These are phyloP conservation scores for Paramecium caudatum DNA, from an alignment of 73 alveolate species.

Conservation along the genomic window DNA sequence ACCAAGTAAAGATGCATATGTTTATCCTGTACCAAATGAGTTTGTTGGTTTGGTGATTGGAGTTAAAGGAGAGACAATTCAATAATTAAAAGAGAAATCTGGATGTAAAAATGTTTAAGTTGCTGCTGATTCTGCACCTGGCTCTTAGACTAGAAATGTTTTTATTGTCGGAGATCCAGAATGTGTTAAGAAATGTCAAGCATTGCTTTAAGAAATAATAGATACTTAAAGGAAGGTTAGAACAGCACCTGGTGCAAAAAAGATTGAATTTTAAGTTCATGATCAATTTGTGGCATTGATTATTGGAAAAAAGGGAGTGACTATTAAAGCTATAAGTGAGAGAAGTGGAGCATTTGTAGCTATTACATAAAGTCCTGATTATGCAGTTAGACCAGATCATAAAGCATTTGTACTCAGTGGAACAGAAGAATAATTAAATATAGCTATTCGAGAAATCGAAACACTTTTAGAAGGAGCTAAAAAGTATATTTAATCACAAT, in stretches of 20 bases:
- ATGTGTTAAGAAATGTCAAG: conserved; percentile 87
- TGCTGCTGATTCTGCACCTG: conserved; percentile 93
- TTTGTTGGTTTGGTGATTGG: conserved; percentile 96
- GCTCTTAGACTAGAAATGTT: conserved; percentile 92
- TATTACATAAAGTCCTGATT: conserved; percentile 77
- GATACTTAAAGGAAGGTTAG: conserved; percentile 89
- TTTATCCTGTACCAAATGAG: conserved; percentile 94
- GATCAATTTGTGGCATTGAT: conserved; percentile 86
- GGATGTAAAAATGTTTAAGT: conserved; percentile 95
- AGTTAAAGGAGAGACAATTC: conserved; percentile 96
- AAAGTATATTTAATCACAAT: background rate
- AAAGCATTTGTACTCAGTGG: conserved; percentile 69
- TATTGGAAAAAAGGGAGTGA: conserved; percentile 88
- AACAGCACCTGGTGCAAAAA: conserved; percentile 80
- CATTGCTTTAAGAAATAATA: conserved; percentile 89
- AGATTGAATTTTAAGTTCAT: conserved; percentile 84
- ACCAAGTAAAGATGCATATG: conserved; percentile 91
- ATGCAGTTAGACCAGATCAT: conserved; percentile 64
- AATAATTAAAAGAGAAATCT: conserved; percentile 90
- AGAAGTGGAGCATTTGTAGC: conserved; percentile 81
- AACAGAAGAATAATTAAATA: conserved; percentile 55
- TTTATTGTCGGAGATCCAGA: conserved; percentile 96
- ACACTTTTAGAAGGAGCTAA: conserved; percentile 61
- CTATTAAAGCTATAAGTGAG: conserved; percentile 85
- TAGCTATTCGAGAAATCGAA: conserved; percentile 51